phyloP scores from a whole-genome alignment of 192 early-diverging fungal genomes.

The Powellomyces hirtus region DNA sequence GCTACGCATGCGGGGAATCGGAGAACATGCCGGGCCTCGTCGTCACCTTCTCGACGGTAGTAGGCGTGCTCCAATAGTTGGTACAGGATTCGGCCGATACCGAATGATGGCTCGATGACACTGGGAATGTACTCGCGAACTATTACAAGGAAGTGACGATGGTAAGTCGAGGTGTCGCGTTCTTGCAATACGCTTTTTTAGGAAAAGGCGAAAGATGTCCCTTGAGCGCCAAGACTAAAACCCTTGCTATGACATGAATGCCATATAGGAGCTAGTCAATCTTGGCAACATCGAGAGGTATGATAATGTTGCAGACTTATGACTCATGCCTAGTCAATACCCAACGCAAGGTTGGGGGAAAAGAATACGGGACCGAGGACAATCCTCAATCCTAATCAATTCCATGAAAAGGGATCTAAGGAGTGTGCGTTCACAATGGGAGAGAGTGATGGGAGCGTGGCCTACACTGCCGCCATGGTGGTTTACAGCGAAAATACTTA shows the following conservation, averaged over 20 bases:
- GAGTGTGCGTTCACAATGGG: slow-evolving; percentile 44
- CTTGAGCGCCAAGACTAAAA: background rate
- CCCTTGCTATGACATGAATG: too few species aligned
- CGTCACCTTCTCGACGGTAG: slow-evolving; percentile 78
- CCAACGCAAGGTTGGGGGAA: slow-evolving; percentile 35
- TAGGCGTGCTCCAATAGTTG: slow-evolving; percentile 93
- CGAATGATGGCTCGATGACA: slow-evolving; percentile 99
- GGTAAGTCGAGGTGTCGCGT: background rate
- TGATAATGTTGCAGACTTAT: slow-evolving; percentile 52
- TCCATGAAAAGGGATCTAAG: slow-evolving; percentile 59
- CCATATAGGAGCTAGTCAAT: background rate
- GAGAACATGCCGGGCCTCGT: slow-evolving; percentile 86
- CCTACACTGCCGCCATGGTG: background rate
- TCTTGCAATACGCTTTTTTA: background rate
- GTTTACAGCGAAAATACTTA: slow-evolving; percentile 27
- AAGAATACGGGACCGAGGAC: slow-evolving; percentile 9
- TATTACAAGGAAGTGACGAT: background rate
- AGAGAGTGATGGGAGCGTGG: background rate
- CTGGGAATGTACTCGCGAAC: slow-evolving; percentile 96
- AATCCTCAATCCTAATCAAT: slow-evolving; percentile 18
- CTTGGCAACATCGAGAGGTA: slow-evolving; percentile 6
- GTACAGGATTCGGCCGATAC: slow-evolving; percentile 96
- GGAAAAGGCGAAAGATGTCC: background rate
- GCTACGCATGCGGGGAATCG: slow-evolving; percentile 90
- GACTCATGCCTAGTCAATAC: slow-evolving; percentile 59